Evolutionary conservation across 805 yeast genomes (phyloP), one percentile per base, ranked within the genome.

Genomic region (Lipomyces kockii): DNA sequence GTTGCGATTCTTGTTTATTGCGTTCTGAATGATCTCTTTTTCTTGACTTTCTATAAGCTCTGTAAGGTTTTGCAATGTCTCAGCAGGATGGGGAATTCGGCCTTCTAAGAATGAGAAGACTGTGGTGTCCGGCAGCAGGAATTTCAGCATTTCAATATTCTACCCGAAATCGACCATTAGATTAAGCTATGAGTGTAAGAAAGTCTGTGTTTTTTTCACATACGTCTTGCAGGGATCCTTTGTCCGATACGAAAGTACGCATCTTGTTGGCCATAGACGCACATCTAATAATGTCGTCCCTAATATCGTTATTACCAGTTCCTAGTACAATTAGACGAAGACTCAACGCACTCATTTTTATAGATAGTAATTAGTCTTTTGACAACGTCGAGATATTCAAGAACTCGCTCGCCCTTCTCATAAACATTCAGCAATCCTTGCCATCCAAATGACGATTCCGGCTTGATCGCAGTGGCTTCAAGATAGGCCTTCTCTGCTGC

Each of bases 381-480:
- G 3, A 71, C 53, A 1, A 74, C 66, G 1, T 72, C 70, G 11
- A 78, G 62, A 56, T 72, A 72, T 11, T 62, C 66, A 3, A 51
- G 29, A 22, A 64, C 66, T 29, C 74, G 68, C 14, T 72, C 69
- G n/a, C 49, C 60, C 11, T 63, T 66, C 20, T 72, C 73, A 55
- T 74, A 72, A 3, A 76, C 61, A 11, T 69, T 64, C 51, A 87
- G 78, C 67, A 88, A 81, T 0, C 98, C 98, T 74, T 90, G 91
- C 96, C 95, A 93, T 0, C 92, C 96, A 32, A 85, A 76, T 1
- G 86, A 70, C 61, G 88, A 85, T 68, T 74, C 43, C 70, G 79
- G 59, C 78, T 75, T 34, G 83, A 78, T 9, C 78, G 81, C 27
- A 85, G 79, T 71, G 84, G 85, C 71, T 80, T 77, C 20, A 70